A percentile compares a stretch with the other conserved stretches of the same genome.
Conservation (phyloP, 2,329 filamentous ascomycete species). For the Pochonia chlamydosporia region DNA sequence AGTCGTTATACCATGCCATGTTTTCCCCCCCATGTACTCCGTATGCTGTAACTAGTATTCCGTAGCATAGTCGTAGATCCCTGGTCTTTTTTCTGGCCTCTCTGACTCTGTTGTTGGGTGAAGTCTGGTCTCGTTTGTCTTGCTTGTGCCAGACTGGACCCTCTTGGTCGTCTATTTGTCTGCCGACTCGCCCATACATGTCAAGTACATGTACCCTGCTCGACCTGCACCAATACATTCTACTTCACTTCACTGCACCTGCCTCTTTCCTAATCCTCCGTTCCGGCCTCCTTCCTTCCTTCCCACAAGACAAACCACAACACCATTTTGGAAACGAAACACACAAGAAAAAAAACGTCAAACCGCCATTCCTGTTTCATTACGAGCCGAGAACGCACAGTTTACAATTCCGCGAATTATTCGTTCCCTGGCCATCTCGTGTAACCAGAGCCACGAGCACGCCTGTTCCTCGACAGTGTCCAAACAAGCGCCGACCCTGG, state of each 20-base stretch:
- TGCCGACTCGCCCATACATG: too few relatives aligned
- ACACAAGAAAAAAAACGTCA: background rate
- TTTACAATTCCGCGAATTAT: background rate
- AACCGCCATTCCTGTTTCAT: background rate
- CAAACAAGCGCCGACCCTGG: slow-evolving; percentile 10
- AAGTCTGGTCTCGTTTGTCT: too few relatives aligned
- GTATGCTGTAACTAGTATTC: too few relatives aligned
- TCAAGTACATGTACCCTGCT: too few relatives aligned
- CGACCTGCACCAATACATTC: too few relatives aligned
- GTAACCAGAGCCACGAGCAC: slow-evolving; percentile 5
- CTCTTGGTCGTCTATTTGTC: background rate
- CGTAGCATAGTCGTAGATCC: background rate
- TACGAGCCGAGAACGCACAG: background rate
- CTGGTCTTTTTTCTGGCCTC: background rate
- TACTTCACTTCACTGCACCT: too few relatives aligned
- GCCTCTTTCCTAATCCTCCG: background rate
- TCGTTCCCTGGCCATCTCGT: slow-evolving; percentile 1
- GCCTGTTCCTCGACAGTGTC: slow-evolving; percentile 3
- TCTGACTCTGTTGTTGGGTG: background rate
- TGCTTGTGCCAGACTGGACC: too few relatives aligned
- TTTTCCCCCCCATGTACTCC: too few relatives aligned
- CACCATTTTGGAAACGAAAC: background rate
- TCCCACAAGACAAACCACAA: background rate
- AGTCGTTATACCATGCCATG: background rate
- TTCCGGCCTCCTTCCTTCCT: background rate